Evolutionary conservation across 805 yeast genomes (phyloP).

Genomic region (Candida maesae): DNA sequence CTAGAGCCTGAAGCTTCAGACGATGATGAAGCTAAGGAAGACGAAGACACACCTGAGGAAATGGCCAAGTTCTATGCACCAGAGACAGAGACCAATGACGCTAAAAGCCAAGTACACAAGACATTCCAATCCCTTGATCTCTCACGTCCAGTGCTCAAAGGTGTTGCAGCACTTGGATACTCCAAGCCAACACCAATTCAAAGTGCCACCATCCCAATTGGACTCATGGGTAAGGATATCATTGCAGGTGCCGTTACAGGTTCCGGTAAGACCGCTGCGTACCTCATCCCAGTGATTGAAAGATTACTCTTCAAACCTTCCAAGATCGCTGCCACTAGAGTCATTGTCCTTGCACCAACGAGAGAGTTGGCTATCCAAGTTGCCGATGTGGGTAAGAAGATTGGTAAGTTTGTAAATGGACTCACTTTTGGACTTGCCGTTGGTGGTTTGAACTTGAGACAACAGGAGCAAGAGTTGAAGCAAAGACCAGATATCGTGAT

Average conservation of each 20-base stretch:
- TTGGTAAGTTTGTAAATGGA: conserved; percentile 72
- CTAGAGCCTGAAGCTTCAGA: conserved; percentile 33
- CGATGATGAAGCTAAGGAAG: conserved; percentile 34
- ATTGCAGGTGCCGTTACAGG: conserved; percentile 99
- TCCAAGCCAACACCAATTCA: conserved; percentile 92
- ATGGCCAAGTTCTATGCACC: conserved; percentile 74
- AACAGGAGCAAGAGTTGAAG: conserved; percentile 92
- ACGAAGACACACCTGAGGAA: conserved; percentile 75
- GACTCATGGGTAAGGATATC: conserved; percentile 88
- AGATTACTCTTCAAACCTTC: conserved; percentile 86
- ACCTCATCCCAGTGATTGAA: conserved; percentile 92
- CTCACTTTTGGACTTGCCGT: conserved; percentile 92
- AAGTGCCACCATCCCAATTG: conserved; percentile 88
- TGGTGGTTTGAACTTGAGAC: conserved; percentile 94
- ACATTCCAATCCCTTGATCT: conserved; percentile 75
- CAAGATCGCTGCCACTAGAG: conserved; percentile 83
- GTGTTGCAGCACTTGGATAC: conserved; percentile 76
- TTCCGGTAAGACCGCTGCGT: conserved; percentile 99
- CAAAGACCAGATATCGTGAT: conserved; percentile 92
- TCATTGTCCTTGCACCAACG: conserved; percentile 88
- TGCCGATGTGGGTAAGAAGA: conserved; percentile 83
- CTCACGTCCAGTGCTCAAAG: conserved; percentile 88
- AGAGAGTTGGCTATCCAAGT: conserved; percentile 98
- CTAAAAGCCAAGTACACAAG: conserved; percentile 49
- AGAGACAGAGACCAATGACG: conserved; percentile 47